Conservation (phyloP, 306 rosid species). For the Quercus mongolica region DNA sequence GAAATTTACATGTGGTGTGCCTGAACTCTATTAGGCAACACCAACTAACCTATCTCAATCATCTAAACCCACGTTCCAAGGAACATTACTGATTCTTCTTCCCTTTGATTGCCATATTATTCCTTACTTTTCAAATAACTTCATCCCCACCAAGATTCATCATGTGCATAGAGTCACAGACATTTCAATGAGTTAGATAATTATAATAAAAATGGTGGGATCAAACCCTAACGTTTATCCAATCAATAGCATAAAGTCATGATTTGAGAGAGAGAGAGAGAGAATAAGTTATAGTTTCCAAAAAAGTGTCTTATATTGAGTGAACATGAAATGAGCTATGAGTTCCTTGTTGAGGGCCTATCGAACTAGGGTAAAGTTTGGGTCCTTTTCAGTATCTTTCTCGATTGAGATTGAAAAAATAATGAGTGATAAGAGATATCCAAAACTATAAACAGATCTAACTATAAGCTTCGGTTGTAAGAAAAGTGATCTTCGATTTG, state of each 20-base stretch:
- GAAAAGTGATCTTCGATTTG: too few relatives aligned
- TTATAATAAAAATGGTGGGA: conserved; percentile 3
- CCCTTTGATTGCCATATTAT: conserved; percentile 34
- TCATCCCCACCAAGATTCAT: conserved; percentile 16
- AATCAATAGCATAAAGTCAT: not conserved
- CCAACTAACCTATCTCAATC: conserved; percentile 38
- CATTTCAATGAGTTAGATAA: conserved; percentile 11
- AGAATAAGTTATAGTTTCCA: not conserved
- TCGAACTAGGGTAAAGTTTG: not conserved
- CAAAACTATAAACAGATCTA: too few relatives aligned
- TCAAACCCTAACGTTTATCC: conserved; percentile 4
- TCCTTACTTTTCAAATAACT: conserved; percentile 9
- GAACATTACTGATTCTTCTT: conserved; percentile 16
- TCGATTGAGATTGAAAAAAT: conserved; percentile 14
- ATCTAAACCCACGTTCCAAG: conserved; percentile 24
- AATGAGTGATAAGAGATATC: not conserved
- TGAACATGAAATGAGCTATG: conserved; percentile 8
- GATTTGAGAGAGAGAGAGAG: not conserved
- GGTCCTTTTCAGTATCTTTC: conserved; percentile 15
- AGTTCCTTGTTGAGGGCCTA: conserved; percentile 1
- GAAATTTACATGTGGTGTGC: conserved; percentile 39
- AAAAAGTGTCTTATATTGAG: conserved; percentile 14
- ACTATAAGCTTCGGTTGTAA: too few relatives aligned
- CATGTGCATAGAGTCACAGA: not conserved
- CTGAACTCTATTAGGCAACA: conserved; percentile 28